Evolutionary conservation across 352 stramenopile species (phyloP).

Genomic region (Phytophthora pseudosyringae): DNA sequence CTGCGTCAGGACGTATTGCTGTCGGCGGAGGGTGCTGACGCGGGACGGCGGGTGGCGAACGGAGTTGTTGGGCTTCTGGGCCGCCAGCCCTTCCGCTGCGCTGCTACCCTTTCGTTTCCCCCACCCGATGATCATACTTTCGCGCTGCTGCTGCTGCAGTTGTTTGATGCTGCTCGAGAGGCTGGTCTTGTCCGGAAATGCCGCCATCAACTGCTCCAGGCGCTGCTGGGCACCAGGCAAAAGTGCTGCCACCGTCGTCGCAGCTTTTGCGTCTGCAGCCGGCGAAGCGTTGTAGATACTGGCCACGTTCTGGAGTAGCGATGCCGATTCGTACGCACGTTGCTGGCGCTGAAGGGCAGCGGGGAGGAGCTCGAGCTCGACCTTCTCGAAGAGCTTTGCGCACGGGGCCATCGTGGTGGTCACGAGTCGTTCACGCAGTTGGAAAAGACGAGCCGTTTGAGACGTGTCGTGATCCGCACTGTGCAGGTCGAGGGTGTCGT

Average conservation of each 20-base stretch:
- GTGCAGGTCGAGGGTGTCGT: constrained; percentile 25
- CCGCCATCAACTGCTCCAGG: constrained; percentile 27
- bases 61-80: background rate
- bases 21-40: constrained; percentile 12
- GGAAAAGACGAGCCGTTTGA: constrained; percentile 18
- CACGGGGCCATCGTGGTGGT: constrained; percentile 14
- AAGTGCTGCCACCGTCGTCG: background rate
- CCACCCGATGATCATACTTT: constrained; percentile 49
- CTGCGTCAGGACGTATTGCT: constrained; percentile 23
- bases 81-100: background rate
- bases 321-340: constrained; percentile 2
- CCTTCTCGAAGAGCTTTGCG: constrained; percentile 15
- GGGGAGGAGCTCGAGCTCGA: constrained; percentile 31
- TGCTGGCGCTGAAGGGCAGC: constrained; percentile 23
- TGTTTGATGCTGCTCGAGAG: constrained; percentile 45
- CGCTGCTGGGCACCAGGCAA: constrained; percentile 29
- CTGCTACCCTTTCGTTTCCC: constrained; percentile 26
- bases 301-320: constrained; percentile 11
- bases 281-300: constrained; percentile 18
- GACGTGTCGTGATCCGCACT: constrained; percentile 23
- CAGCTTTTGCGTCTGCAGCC: background rate
- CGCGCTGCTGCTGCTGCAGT: constrained; percentile 47
- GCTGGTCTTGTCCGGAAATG: constrained; percentile 43
- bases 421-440: constrained; percentile 38
- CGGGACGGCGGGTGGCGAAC: constrained; percentile 8